A percentile compares a stretch with the other conserved stretches of the same genome.
Evolutionary conservation across 75 land plant genomes (phyloP).

Genomic region (Picea glauca): DNA sequence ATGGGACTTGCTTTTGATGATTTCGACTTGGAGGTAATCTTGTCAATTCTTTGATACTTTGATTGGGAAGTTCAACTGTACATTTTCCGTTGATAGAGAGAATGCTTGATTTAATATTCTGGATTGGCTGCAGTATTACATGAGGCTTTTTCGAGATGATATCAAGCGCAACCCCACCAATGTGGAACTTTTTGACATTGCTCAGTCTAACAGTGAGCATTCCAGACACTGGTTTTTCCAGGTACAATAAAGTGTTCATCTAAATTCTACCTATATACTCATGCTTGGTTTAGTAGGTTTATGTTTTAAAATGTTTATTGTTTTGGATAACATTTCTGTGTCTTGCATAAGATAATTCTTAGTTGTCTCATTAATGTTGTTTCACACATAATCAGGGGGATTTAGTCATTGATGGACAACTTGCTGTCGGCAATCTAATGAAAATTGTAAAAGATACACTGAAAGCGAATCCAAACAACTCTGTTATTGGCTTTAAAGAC

Average conservation of each 20-base stretch:
- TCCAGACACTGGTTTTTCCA: constrained; percentile 98
- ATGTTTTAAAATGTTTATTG: not conserved
- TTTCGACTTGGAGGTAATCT: constrained; percentile 57
- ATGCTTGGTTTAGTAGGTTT: not conserved
- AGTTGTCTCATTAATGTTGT: not conserved
- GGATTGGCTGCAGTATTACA: constrained; percentile 57
- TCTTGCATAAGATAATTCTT: not conserved
- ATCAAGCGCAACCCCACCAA: constrained; percentile 92
- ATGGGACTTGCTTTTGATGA: constrained; percentile 99
- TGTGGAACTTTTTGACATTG: constrained; percentile 98
- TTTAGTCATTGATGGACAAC: constrained; percentile 75
- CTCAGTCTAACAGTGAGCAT: constrained; percentile 98
- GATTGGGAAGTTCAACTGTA: not conserved
- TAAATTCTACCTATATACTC: not conserved
- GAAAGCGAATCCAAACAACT: constrained; percentile 82
- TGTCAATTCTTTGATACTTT: not conserved
- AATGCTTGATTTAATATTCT: not conserved
- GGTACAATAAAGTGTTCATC: constrained; percentile 14
- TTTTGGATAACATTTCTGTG: too few relatives aligned
- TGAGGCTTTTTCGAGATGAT: constrained; percentile 74
- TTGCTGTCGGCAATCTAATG: constrained; percentile 53
- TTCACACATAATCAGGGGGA: constrained; percentile 48
- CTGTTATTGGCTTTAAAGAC: constrained; percentile 93
- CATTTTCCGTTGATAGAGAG: not conserved
- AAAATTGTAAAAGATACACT: constrained; percentile 85